phyloP scores from a whole-genome alignment of 176 grass and related monocot genomes.

The Phragmites australis region DNA sequence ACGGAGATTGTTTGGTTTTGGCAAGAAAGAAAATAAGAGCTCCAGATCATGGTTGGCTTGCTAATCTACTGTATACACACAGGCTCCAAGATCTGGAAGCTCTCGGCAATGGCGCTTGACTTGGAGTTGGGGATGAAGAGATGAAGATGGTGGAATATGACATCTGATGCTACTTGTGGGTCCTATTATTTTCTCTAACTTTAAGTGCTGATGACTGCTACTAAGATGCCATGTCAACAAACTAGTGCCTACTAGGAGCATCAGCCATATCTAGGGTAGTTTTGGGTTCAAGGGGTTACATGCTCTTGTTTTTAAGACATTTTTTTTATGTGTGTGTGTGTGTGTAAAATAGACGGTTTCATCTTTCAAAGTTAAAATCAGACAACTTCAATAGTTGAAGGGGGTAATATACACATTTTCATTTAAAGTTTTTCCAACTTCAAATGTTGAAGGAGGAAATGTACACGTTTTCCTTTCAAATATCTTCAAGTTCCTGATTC shows the following conservation, averaged over 20 bases:
- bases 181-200: neutral
- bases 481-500: constrained; percentile 34
- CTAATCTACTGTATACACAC: neutral
- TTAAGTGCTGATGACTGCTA: neutral
- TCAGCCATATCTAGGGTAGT: neutral
- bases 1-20: neutral
- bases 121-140: neutral
- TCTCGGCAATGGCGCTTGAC: neutral
- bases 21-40: constrained; percentile 8
- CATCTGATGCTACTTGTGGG: neutral
- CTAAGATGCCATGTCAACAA: neutral
- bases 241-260: neutral
- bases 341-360: neutral
- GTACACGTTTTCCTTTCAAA: neutral
- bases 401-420: neutral
- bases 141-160: neutral
- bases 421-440: constrained; percentile 3
- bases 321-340: too few relatives aligned
- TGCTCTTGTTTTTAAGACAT: neutral
- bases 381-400: neutral
- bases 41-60: neutral
- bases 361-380: neutral
- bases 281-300: neutral
- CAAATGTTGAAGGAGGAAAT: neutral
- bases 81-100: neutral